Conservation (phyloP, 2,329 filamentous ascomycete genomes). For the Cercospora zeina region DNA sequence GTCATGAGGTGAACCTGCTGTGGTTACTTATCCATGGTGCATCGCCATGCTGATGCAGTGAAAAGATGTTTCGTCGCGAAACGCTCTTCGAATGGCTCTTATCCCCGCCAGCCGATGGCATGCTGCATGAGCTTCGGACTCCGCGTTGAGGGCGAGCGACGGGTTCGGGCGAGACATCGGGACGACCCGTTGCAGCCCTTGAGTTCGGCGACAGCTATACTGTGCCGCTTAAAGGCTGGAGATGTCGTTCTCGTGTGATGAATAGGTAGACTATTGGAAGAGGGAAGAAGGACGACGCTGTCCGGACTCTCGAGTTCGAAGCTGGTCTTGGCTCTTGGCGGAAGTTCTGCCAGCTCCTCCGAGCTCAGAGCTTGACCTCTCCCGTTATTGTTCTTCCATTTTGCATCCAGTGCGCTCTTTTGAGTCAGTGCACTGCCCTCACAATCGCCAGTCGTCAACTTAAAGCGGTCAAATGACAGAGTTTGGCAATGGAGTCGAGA, state of each 20-base stretch:
- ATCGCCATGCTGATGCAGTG: neutral
- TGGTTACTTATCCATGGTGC: neutral
- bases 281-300: too few relatives aligned
- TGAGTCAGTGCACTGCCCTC: too few relatives aligned
- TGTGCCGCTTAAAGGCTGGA: neutral
- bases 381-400: too few relatives aligned
- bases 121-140: conserved; percentile 13
- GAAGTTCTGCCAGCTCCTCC: too few relatives aligned
- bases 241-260: neutral
- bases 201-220: neutral
- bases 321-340: too few relatives aligned
- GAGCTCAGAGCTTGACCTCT: too few relatives aligned
- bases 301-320: too few relatives aligned
- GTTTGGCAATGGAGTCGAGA: too few relatives aligned
- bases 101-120: conserved; percentile 16
- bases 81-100: conserved; percentile 5
- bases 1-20: neutral
- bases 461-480: too few relatives aligned
- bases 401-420: too few relatives aligned
- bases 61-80: conserved; percentile 4
- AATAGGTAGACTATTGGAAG: too few relatives aligned
- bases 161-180: neutral
- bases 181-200: neutral
- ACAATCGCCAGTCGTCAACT: too few relatives aligned
- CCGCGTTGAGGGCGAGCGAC: neutral